A percentile compares a stretch with the other conserved stretches of the same genome.
phyloP scores from a whole-genome alignment of 345 rosid genomes.

The Passiflora organensis region DNA sequence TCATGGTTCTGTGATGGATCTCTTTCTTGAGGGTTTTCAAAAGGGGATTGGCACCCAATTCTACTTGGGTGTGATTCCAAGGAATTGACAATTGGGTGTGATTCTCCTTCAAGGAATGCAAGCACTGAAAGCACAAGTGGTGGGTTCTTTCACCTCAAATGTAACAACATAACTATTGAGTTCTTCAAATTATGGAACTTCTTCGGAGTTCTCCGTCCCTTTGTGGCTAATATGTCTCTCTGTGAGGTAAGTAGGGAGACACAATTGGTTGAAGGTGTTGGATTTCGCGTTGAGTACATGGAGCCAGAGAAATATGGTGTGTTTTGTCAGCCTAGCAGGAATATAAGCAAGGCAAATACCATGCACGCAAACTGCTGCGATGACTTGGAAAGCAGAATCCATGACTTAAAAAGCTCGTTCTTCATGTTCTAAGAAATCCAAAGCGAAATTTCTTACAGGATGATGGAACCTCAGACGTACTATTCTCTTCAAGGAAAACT shows the following conservation, averaged over 20 bases:
- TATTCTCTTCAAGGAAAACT: constrained; percentile 2
- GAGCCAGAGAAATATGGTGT: constrained; percentile 13
- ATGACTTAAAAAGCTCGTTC: constrained; percentile 35
- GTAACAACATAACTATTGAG: constrained; percentile 13
- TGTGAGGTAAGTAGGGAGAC: constrained; percentile 7
- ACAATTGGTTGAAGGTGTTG: not conserved
- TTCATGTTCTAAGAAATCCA: constrained; percentile 32
- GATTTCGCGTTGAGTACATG: not conserved
- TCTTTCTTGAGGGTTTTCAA: constrained; percentile 46
- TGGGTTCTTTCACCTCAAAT: constrained; percentile 31
- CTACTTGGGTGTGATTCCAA: constrained; percentile 24
- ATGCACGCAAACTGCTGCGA: constrained; percentile 42
- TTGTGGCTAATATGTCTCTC: constrained; percentile 8
- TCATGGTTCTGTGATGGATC: constrained; percentile 39
- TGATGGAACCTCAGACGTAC: too few relatives aligned
- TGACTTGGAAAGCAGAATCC: constrained; percentile 30
- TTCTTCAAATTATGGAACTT: constrained; percentile 19
- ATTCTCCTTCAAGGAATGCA: constrained; percentile 7
- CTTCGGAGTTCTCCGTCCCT: constrained; percentile 22
- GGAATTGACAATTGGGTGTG: constrained; percentile 30
- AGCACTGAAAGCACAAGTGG: constrained; percentile 18
- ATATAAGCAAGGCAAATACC: constrained; percentile 24
- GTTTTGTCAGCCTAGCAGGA: constrained; percentile 21
- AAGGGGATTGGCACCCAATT: constrained; percentile 31
- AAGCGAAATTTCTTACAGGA: too few relatives aligned